Percentiles rank a stretch among this genome's conserved stretches.
These are phyloP conservation scores for Macaranga tanarius DNA, from an alignment of 441 rosid species.

Conservation along the genomic window DNA sequence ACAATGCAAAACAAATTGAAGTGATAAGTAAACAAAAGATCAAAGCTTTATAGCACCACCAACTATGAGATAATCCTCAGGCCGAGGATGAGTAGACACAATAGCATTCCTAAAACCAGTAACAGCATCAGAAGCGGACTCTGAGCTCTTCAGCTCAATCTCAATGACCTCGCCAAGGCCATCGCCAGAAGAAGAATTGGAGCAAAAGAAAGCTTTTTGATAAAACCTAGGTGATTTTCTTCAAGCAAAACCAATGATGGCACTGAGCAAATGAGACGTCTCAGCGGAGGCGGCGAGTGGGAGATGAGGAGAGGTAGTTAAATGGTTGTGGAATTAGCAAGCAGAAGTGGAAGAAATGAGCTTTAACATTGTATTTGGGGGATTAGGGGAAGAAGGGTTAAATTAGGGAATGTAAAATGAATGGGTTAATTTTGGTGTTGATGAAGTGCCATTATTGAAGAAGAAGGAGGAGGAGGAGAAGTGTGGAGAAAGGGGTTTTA, in stretches of 20 bases:
- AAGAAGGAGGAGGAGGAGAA: conserved; percentile 10
- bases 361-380: conserved; percentile 66
- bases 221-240: conserved; percentile 28
- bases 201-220: conserved; percentile 72
- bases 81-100: conserved; percentile 68
- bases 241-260: conserved; percentile 46
- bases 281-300: conserved; percentile 27
- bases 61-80: conserved; percentile 91
- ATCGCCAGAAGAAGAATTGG: conserved; percentile 39
- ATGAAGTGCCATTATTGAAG: conserved; percentile 10
- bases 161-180: conserved; percentile 34
- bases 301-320: conserved; percentile 40
- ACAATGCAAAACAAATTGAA: too few species aligned
- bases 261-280: conserved; percentile 43
- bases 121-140: conserved; percentile 45
- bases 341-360: conserved; percentile 57
- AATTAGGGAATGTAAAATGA: conserved; percentile 21
- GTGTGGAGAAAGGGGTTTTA: conserved; percentile 23
- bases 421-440: conserved; percentile 12
- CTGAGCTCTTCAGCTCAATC: conserved; percentile 47
- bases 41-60: conserved; percentile 23
- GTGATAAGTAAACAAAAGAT: neutral
- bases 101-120: conserved; percentile 68
- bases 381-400: conserved; percentile 9
- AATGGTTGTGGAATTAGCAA: conserved; percentile 43